Evolutionary conservation across 306 rosid species (phyloP), one percentile per base, ranked within the genome.

Genomic region (Phaseolus lunatus): DNA sequence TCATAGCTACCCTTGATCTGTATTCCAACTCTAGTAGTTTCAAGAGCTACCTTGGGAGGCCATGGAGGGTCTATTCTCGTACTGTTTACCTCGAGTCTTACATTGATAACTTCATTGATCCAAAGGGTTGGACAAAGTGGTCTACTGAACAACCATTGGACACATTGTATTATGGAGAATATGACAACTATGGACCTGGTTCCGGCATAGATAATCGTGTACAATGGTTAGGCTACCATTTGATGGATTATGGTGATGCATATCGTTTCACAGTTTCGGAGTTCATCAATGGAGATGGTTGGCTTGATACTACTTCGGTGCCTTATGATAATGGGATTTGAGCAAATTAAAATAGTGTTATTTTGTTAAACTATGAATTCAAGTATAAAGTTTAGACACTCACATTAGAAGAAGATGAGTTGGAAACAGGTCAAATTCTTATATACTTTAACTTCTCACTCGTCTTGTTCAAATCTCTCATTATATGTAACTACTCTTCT

Each of bases 261-360:
- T 82, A 71, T 63, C 86, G 86, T 16, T 93, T 90, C 73, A 78
- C 91, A 0, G 96, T 89, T 59, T 77, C 92, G 1, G 87, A 86
- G 82, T 81, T 93, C 37, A 87, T 93, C 62, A 67, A 52, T 27
- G 96, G 96, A 18, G 86, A 89, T 83, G 81, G 75, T 5, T 93
- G 98, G 98, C 87, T 93, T 57, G 81, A 73, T 43, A 86, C 91
- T 70, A 89, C 98, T 81, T 93, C 93, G 0, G 80, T 93, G 47
- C 98, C 98, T 67, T 90, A 89, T 53, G 91, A 93, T 41, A 91
- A 83, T 11, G 96, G 93, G 48, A 85, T 92, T 72, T 89, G 84
- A 78, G 37, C 22, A 45, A 2, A 22, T 2, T 9, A 37, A 1
- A 33, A 35, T 50, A 69, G 5, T 12, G 70, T 50, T 61, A 5